Evolutionary conservation across 768 basidiomycete genomes (phyloP).

Genomic region (Gymnopilus junonius): DNA sequence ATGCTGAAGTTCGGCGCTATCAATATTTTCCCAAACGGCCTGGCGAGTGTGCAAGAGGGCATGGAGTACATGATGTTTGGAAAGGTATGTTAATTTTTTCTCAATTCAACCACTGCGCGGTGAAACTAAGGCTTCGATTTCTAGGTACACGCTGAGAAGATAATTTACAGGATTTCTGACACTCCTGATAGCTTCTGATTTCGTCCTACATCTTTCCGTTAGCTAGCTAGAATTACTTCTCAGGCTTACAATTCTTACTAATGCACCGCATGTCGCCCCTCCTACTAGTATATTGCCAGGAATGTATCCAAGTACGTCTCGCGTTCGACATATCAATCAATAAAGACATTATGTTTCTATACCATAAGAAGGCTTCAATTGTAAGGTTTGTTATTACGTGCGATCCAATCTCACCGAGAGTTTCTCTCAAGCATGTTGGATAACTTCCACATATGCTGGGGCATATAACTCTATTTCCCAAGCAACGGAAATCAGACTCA

Average conservation of each 20-base stretch:
- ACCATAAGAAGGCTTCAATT: too few species aligned
- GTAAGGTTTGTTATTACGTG: too few species aligned
- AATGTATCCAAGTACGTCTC: neutral
- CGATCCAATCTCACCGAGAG: neutral
- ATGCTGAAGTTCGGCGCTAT: slow-evolving; percentile 17
- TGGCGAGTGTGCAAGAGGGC: slow-evolving; percentile 22
- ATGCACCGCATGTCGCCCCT: neutral
- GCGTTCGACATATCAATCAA: neutral
- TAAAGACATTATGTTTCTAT: too few species aligned
- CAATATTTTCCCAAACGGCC: slow-evolving; percentile 21
- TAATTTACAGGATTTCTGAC: slow-evolving; percentile 17
- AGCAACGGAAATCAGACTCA: neutral
- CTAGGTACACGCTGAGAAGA: slow-evolving; percentile 18
- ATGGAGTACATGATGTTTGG: slow-evolving; percentile 15
- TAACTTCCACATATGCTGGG: neutral
- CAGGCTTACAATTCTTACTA: neutral
- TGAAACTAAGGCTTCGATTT: neutral
- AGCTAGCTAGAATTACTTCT: neutral
- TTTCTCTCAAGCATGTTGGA: neutral
- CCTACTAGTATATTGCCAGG: too few species aligned
- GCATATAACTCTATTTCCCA: neutral
- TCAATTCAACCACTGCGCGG: neutral
- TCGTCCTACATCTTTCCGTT: neutral
- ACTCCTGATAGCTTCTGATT: slow-evolving; percentile 5
- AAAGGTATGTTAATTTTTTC: slow-evolving; percentile 9